Conservation (phyloP, 2,329 filamentous ascomycete species). For the Calonectria leucothoes region DNA sequence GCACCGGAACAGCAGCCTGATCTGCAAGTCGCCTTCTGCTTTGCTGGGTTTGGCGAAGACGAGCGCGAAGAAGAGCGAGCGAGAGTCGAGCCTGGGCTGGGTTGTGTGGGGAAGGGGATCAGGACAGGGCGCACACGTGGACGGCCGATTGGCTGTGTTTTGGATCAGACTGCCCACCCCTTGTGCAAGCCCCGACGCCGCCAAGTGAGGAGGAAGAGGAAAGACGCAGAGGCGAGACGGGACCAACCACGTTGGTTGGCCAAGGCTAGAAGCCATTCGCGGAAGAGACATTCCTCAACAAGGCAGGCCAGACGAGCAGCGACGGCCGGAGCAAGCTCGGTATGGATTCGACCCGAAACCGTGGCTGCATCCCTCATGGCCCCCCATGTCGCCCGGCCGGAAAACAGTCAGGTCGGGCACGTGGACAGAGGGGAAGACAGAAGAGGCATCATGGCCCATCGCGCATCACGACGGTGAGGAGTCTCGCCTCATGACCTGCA, state of each 20-base stretch:
- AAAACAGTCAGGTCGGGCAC: background rate
- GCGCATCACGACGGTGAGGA: background rate
- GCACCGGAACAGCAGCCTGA: background rate
- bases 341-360: constrained; percentile 3
- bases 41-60: no score
- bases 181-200: constrained; percentile 8
- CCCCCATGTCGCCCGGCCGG: constrained; percentile 6
- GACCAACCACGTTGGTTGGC: background rate
- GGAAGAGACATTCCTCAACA: constrained; percentile 13
- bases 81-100: background rate
- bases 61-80: background rate
- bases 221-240: background rate
- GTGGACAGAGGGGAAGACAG: background rate
- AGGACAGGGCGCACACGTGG: constrained; percentile 22
- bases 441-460: background rate
- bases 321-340: background rate
- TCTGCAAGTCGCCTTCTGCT: background rate
- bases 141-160: constrained; percentile 26
- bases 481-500: constrained; percentile 1
- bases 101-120: constrained; percentile 16
- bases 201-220: background rate
- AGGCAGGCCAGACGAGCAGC: background rate
- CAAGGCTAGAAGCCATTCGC: background rate
- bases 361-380: background rate
- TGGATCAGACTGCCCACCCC: constrained; percentile 6